Evolutionary conservation across 2,329 filamentous ascomycete genomes (phyloP), one percentile per base, ranked within the genome.

Genomic region (Fusarium anguioides): DNA sequence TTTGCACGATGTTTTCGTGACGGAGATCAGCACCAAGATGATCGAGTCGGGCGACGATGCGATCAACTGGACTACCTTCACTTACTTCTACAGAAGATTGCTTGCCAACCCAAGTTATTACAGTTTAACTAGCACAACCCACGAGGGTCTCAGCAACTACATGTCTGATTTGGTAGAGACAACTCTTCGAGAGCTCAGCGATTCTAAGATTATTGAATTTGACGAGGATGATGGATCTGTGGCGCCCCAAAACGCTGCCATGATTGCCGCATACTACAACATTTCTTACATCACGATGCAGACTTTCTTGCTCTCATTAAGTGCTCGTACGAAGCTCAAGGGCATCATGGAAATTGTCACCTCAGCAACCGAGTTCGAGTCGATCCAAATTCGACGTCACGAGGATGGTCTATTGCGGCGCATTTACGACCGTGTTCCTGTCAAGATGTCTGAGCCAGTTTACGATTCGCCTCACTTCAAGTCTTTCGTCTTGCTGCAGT

Each of bases 241-340:
- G 41, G 87, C 91, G 18, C 94, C 96, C 15, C 87, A 97, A 73
- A 98, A 99, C 78, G 92, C 95, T 4, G 96, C 96, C 70, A 97
- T 97, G 92, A 98, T 99, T 75, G 94, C 93, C 11, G 94, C 96
- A 2, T 98, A 99, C 84, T 99, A 99, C 86, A 98, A 97, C 80
- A 97, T 99, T 75, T 97, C 95, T 8, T 98, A 97, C 81, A 92
- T 97, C 78, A 99, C 96, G 4, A 99, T 99, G 94, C 95, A 99
- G 81, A 99, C 96, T 0, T 95, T 99, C 84, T 84, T 99, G 49
- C 84, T 99, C 55, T 99, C 96, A 15, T 86, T 99, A 44, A 94
- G 89, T 54, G 89, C 89, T 39, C 91, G 91, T 71, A 98, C 94
- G 6, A 98, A 97, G 83, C 88, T 99, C 68, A 99, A 99, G 85